A percentile compares a stretch with the other conserved stretches of the same genome.
Evolutionary conservation across 1,284 basidiomycete species (phyloP).

Genomic region (Puccinia hordei): DNA sequence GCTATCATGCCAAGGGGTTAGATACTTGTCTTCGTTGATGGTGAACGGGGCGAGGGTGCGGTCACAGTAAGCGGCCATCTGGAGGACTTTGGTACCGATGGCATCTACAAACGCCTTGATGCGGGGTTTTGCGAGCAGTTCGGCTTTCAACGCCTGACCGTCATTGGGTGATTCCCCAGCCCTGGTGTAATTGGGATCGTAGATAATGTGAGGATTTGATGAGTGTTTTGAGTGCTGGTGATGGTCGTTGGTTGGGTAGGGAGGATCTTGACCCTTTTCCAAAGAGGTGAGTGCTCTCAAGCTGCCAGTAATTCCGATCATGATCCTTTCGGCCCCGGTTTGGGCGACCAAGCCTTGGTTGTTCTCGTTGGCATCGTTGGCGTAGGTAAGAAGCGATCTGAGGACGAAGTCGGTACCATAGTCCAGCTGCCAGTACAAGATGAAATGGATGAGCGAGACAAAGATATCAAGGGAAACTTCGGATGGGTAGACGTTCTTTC

Average conservation of each 20-base stretch:
- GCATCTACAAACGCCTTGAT: slow-evolving; percentile 51
- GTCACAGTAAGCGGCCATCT: slow-evolving; percentile 51
- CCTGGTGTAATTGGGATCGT: slow-evolving; percentile 20
- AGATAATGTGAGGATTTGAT: slow-evolving; percentile 6
- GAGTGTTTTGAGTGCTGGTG: slow-evolving; percentile 17
- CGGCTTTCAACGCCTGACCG: slow-evolving; percentile 39
- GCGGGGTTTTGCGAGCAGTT: slow-evolving; percentile 42
- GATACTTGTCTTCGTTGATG: slow-evolving; percentile 41
- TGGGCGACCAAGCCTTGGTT: slow-evolving; percentile 38
- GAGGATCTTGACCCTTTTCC: slow-evolving; percentile 47
- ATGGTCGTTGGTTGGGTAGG: slow-evolving; percentile 31
- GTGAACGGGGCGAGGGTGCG: slow-evolving; percentile 44
- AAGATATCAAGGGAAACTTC: slow-evolving; percentile 79
- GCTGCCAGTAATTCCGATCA: slow-evolving; percentile 46
- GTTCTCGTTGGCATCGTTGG: slow-evolving; percentile 37
- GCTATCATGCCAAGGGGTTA: slow-evolving; percentile 45
- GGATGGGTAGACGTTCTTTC: slow-evolving; percentile 67
- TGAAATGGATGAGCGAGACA: slow-evolving; percentile 77
- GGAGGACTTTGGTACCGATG: slow-evolving; percentile 46
- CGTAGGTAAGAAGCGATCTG: slow-evolving; percentile 34
- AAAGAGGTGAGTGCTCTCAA: slow-evolving; percentile 46
- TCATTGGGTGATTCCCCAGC: slow-evolving; percentile 18
- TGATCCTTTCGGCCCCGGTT: slow-evolving; percentile 49
- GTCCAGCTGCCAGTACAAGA: slow-evolving; percentile 81
- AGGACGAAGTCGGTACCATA: slow-evolving; percentile 79